Conservation (phyloP, 306 rosid species). For the Crotalaria pallida region DNA sequence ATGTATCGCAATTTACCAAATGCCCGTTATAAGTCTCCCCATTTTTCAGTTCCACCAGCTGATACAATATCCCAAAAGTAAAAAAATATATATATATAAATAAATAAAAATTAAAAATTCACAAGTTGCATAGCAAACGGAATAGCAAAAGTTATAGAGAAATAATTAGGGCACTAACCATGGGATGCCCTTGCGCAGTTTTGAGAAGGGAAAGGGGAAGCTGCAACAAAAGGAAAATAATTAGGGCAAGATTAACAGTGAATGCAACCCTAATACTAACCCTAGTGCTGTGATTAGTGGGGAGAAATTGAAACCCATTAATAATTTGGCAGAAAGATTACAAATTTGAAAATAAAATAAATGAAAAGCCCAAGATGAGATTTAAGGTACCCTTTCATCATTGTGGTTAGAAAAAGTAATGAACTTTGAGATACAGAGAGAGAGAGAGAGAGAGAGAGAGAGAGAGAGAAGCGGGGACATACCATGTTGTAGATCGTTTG, state of each 20-base stretch:
- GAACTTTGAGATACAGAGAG: background rate
- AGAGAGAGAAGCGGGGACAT: background rate
- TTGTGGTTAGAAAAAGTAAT: background rate
- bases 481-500: constrained; percentile 8
- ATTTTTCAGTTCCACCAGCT: constrained; percentile 94
- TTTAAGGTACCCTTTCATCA: background rate
- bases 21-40: constrained; percentile 99
- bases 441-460: background rate
- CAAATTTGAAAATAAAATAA: background rate
- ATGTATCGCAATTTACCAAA: constrained; percentile 95
- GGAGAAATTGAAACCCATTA: background rate
- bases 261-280: constrained; percentile 4
- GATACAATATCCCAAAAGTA: constrained; percentile 29
- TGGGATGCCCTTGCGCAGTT: constrained; percentile 96
- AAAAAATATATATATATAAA: too few species aligned
- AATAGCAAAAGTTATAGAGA: too few species aligned
- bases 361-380: constrained; percentile 5
- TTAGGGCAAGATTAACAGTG: background rate
- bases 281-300: background rate
- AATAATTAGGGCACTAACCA: constrained; percentile 48
- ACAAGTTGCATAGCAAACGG: constrained; percentile 23
- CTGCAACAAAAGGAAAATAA: constrained; percentile 38
- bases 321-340: background rate
- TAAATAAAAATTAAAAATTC: background rate
- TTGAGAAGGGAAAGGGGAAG: constrained; percentile 91